A percentile compares a stretch with the other conserved stretches of the same genome.
phyloP scores from a whole-genome alignment of 1,284 basidiomycete species.

The Moesziomyces antarcticus region DNA sequence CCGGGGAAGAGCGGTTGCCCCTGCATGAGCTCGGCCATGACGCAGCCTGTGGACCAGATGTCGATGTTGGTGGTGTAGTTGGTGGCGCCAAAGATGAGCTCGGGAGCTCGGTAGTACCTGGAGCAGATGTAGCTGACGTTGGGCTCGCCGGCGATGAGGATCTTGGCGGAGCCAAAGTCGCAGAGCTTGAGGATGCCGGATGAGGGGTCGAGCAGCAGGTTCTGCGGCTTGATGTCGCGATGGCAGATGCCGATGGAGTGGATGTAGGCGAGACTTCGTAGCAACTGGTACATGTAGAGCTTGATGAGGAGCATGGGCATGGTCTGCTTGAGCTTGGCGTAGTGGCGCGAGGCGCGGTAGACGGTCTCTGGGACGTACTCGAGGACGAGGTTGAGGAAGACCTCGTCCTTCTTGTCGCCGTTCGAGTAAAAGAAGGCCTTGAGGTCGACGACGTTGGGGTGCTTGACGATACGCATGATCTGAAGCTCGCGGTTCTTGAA shows the following conservation, averaged over 20 bases:
- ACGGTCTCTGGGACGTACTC: constrained; percentile 99
- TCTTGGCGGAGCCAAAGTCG: constrained; percentile 99
- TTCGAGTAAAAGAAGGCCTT: constrained; percentile 99
- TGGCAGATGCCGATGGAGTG: constrained; percentile 90
- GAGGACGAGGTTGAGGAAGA: constrained; percentile 98
- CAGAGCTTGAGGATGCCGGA: constrained; percentile 97
- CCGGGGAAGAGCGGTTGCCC: constrained; percentile 98
- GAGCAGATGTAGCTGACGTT: constrained; percentile 99
- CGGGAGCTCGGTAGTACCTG: constrained; percentile 97
- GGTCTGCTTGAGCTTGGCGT: constrained; percentile 98
- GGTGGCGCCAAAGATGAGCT: constrained; percentile 98
- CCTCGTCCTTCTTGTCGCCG: constrained; percentile 99
- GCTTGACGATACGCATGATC: constrained; percentile 97
- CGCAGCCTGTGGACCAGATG: constrained; percentile 99
- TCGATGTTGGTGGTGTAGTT: constrained; percentile 99
- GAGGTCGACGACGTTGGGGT: constrained; percentile 98
- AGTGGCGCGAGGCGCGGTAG: constrained; percentile 97
- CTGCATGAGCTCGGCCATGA: constrained; percentile 99
- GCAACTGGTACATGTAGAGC: constrained; percentile 95
- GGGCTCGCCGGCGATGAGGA: constrained; percentile 94
- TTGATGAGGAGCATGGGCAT: constrained; percentile 99
- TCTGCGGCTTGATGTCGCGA: constrained; percentile 99
- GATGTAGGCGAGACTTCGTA: constrained; percentile 96
- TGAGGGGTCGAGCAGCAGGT: constrained; percentile 93
- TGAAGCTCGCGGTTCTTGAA: constrained; percentile 99